Base-by-base conservation (phyloP, 768 basidiomycete genomes). In the Coprinellus aureogranulatus region DNA sequence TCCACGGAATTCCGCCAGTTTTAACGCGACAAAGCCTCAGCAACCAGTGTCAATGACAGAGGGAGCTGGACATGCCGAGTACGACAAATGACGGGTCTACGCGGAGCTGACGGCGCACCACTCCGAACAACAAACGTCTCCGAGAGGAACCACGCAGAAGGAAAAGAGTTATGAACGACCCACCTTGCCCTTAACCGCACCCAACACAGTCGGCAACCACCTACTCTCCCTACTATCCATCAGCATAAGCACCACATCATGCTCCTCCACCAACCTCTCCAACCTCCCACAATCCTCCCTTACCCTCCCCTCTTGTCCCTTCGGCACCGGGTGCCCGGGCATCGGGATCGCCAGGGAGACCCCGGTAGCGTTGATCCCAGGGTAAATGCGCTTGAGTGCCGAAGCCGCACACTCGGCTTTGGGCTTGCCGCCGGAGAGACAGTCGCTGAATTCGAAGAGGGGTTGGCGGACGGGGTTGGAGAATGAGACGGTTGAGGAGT, bases 211-310 rank as follows among this genome's bases (percentile, higher is more conserved):
- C 11, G 96, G 97, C 50, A 99, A 74, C 97, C 97, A 99, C 45
- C 97, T 75, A 63, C 92, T 94, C 72, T 99, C 97, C 34, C 96
- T 78, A n/a, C 94, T 98, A 68, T 98, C 97, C 97, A 98, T 98
- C 23, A 98, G 78, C 30, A 98, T 76, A 71, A 94, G 98, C 2
- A 98, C 79, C 0, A 80, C 95, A 66, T 99, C 97, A 66, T 99
- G 96, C 18, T 79, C 76, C 28, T 90, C 87, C 64, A 95, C 93
- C 9, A 99, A 81, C 63, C 78, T 76, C 30, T 73, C 72, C 0
- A 98, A 85, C 63, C 78, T 76, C 30, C 72, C 72, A 0, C 97
- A 85, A 61, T 93, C 88, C n/a, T 77, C 76, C 66, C 83, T 80
- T 0, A 83, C 77, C 63, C 87, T 81, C 2, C 78, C 79, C 22